Evolutionary conservation across 2,329 filamentous ascomycete genomes (phyloP).

Genomic region (Cytospora paraplurivora): DNA sequence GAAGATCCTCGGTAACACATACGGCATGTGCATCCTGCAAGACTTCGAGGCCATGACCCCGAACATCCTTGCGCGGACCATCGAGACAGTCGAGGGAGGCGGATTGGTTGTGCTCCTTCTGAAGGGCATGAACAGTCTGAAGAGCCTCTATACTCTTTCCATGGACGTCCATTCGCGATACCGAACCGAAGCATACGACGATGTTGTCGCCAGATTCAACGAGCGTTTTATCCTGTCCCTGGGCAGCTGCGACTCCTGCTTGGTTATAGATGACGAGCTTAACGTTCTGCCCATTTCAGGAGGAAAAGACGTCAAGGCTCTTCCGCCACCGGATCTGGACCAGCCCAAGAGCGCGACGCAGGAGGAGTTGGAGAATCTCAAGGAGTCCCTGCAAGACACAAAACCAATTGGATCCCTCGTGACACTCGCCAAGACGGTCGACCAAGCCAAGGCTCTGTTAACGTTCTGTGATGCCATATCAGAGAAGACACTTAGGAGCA

Average conservation of each 20-base stretch:
- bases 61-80: slow-evolving; percentile 90
- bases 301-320: slow-evolving; percentile 81
- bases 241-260: slow-evolving; percentile 89
- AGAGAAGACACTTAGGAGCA: slow-evolving; percentile 92
- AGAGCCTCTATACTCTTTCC: slow-evolving; percentile 92
- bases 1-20: slow-evolving; percentile 97
- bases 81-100: slow-evolving; percentile 97
- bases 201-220: slow-evolving; percentile 95
- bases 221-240: slow-evolving; percentile 95
- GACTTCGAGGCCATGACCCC: slow-evolving; percentile 98
- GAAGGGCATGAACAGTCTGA: slow-evolving; percentile 95
- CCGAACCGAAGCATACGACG: slow-evolving; percentile 91
- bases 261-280: slow-evolving; percentile 96
- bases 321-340: slow-evolving; percentile 76
- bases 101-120: slow-evolving; percentile 86
- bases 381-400: slow-evolving; percentile 82
- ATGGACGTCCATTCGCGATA: slow-evolving; percentile 99
- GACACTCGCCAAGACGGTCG: slow-evolving; percentile 83
- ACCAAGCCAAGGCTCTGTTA: slow-evolving; percentile 94
- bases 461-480: slow-evolving; percentile 96
- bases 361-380: slow-evolving; percentile 80
- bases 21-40: slow-evolving; percentile 96
- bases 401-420: slow-evolving; percentile 85
- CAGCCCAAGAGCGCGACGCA: slow-evolving; percentile 71
- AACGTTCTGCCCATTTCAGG: slow-evolving; percentile 97